Conservation (phyloP, 306 rosid genomes). For the Citrullus colocynthis region DNA sequence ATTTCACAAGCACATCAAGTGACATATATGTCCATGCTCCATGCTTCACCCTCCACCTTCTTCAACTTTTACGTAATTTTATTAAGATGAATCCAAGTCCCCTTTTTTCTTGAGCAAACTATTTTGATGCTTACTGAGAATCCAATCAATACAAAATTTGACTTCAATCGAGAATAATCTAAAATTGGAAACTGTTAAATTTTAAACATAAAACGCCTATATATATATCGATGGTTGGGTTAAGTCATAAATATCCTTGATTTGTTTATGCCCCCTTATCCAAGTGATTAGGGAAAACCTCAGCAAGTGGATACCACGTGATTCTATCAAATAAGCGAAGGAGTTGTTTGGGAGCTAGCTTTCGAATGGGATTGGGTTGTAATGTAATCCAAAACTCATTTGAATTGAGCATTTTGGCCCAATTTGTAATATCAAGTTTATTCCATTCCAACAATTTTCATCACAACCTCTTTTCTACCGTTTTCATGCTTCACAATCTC, state of each 20-base stretch:
- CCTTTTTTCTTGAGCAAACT: not conserved
- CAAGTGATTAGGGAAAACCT: too few relatives aligned
- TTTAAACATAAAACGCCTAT: not conserved
- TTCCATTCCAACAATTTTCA: too few relatives aligned
- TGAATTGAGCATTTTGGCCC: too few relatives aligned
- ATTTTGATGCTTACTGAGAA: not conserved
- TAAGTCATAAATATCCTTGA: not conserved
- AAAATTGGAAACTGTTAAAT: not conserved
- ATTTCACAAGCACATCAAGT: not conserved
- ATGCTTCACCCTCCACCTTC: not conserved
- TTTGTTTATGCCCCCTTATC: not conserved
- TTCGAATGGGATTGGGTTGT: too few relatives aligned
- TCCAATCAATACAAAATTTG: not conserved
- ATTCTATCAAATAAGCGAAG: not conserved
- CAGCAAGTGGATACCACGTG: too few relatives aligned
- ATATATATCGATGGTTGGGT: not conserved
- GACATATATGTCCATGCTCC: not conserved
- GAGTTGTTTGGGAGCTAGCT: too few relatives aligned
- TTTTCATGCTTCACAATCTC: too few relatives aligned
- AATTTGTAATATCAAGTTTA: too few relatives aligned
- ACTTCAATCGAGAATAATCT: not conserved
- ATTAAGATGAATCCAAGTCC: not conserved
- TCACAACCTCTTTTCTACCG: too few relatives aligned
- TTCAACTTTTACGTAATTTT: not conserved
- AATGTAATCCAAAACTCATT: too few relatives aligned